phyloP scores from a whole-genome alignment of 2,329 filamentous ascomycete genomes.

The Hirsutella rhossiliensis region DNA sequence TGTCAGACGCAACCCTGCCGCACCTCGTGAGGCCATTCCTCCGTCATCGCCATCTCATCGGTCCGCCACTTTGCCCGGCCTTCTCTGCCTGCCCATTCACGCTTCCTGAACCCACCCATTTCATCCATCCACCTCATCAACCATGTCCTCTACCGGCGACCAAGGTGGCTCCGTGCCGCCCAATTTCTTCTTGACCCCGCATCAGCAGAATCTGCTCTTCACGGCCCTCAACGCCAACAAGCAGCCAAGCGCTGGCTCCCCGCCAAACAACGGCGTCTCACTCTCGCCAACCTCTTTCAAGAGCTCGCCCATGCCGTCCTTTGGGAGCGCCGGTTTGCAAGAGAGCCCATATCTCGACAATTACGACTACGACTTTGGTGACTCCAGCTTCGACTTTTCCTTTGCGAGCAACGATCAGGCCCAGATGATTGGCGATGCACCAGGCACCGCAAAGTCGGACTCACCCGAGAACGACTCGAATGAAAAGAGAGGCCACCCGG shows the following conservation, averaged over 20 bases:
- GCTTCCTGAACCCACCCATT: not conserved
- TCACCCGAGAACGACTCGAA: constrained; percentile 41
- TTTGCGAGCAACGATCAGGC: constrained; percentile 37
- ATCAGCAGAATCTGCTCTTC: constrained; percentile 66
- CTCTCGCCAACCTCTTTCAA: constrained; percentile 37
- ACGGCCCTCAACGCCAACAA: constrained; percentile 65
- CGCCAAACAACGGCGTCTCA: constrained; percentile 25
- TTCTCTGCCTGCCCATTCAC: not conserved
- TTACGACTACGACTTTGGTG: constrained; percentile 69
- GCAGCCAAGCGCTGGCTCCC: constrained; percentile 18
- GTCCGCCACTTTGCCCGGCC: not conserved
- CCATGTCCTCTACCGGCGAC: constrained; percentile 31
- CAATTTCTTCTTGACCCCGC: constrained; percentile 59
- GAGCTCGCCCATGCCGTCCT: constrained; percentile 32
- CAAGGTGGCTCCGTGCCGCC: constrained; percentile 27
- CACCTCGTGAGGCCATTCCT: not conserved
- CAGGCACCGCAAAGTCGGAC: constrained; percentile 41
- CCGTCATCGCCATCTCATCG: not conserved
- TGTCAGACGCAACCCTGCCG: not conserved
- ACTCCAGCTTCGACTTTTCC: constrained; percentile 62
- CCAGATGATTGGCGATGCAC: constrained; percentile 67
- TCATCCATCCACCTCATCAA: not conserved
- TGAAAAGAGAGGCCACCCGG: constrained; percentile 63
- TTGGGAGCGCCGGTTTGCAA: constrained; percentile 36
- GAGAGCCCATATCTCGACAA: constrained; percentile 71